Evolutionary conservation across 768 basidiomycete species (phyloP).

Genomic region (Crucibulum laeve): DNA sequence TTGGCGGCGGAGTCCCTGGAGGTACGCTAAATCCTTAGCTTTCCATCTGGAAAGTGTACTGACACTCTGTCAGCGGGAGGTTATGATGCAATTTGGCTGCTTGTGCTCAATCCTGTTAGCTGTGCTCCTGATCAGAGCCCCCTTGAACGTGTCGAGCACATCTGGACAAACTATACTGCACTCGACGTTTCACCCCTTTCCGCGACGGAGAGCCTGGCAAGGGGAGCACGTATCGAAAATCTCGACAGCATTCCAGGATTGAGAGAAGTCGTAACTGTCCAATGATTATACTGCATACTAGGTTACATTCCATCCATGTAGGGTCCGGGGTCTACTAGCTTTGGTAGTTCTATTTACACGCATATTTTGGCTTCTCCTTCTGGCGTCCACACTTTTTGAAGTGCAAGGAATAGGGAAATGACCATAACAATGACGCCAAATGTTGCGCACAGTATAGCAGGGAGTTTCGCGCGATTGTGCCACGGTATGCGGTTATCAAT

Average conservation of each 20-base stretch:
- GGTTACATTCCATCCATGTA: background rate
- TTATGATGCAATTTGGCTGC: slow-evolving; percentile 94
- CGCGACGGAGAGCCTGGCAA: slow-evolving; percentile 62
- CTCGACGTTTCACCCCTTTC: slow-evolving; percentile 69
- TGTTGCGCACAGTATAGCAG: slow-evolving; percentile 63
- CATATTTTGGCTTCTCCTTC: slow-evolving; percentile 70
- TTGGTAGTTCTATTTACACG: slow-evolving; percentile 29
- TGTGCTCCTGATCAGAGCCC: slow-evolving; percentile 45
- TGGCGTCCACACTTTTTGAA: slow-evolving; percentile 74
- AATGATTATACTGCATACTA: slow-evolving; percentile 14
- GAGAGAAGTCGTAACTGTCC: slow-evolving; percentile 15
- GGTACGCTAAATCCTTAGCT: slow-evolving; percentile 46
- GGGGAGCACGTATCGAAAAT: slow-evolving; percentile 62
- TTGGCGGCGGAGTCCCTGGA: slow-evolving; percentile 95
- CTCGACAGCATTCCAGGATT: slow-evolving; percentile 56
- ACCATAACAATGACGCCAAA: slow-evolving; percentile 79
- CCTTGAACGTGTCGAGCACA: slow-evolving; percentile 54
- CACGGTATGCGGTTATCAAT: slow-evolving; percentile 51
- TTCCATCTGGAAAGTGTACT: background rate
- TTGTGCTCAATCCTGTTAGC: slow-evolving; percentile 63
- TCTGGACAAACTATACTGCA: slow-evolving; percentile 62
- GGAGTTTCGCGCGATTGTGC: slow-evolving; percentile 69
- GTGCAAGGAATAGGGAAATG: slow-evolving; percentile 71
- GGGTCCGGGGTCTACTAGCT: background rate
- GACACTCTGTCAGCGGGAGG: slow-evolving; percentile 70